Evolutionary conservation across 441 rosid genomes (phyloP).

Genomic region (Euphorbia schlechtendalii): DNA sequence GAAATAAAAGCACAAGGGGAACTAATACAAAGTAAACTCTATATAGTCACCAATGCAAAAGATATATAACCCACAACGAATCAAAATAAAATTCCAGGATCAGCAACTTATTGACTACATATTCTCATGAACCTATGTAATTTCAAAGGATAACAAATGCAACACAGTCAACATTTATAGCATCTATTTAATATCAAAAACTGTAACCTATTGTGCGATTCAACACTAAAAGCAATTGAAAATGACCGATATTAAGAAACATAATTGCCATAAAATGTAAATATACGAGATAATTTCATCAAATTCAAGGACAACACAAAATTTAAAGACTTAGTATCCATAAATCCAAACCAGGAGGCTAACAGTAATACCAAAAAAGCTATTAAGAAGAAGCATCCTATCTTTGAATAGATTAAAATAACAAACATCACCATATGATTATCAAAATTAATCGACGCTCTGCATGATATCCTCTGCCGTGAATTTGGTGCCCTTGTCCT

Average conservation of each 20-base stretch:
- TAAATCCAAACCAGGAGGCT: not conserved
- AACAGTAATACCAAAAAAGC: not conserved
- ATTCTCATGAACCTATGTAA: too few species aligned
- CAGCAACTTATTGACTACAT: too few species aligned
- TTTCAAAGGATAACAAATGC: too few species aligned
- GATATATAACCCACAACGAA: too few species aligned
- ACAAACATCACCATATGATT: not conserved
- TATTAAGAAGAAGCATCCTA: not conserved
- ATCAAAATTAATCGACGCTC: constrained; percentile 41
- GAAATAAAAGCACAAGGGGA: too few species aligned
- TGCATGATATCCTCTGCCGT: constrained; percentile 78
- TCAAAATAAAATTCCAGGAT: too few species aligned
- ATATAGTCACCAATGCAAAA: too few species aligned
- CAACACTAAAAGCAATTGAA: not conserved
- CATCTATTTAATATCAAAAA: too few species aligned
- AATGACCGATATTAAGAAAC: not conserved
- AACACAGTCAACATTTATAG: too few species aligned
- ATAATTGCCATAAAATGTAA: too few species aligned
- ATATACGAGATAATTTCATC: not conserved
- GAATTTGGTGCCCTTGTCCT: constrained; percentile 82
- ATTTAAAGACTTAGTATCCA: not conserved
- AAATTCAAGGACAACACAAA: not conserved
- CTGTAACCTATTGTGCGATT: too few species aligned
- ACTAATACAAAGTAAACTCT: too few species aligned
- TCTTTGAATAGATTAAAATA: not conserved